Evolutionary conservation across 768 basidiomycete species (phyloP).

Genomic region (Saitozyma podzolica): DNA sequence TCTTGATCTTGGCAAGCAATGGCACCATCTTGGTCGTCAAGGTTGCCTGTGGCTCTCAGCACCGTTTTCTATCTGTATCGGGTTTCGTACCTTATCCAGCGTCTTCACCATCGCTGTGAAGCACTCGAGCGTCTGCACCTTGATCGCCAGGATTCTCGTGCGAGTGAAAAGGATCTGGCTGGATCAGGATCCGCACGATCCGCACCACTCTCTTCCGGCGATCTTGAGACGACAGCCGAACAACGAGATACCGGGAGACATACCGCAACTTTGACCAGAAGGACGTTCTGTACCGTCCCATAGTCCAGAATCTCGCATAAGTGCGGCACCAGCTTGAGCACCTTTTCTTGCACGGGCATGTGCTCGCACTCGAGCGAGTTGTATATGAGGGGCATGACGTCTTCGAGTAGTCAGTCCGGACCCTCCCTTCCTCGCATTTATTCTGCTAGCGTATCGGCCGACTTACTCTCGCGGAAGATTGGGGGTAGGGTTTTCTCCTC

Average conservation of each 20-base stretch:
- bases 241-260: constrained; percentile 38
- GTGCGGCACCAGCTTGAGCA: constrained; percentile 75
- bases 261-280: constrained; percentile 92
- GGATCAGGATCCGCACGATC: constrained; percentile 5
- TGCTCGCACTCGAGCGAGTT: constrained; percentile 96
- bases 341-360: constrained; percentile 84
- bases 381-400: constrained; percentile 94
- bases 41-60: constrained; percentile 55
- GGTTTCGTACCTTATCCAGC: constrained; percentile 41
- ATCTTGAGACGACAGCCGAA: background rate
- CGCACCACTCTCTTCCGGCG: background rate
- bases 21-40: constrained; percentile 95
- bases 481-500: constrained; percentile 84
- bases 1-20: constrained; percentile 87
- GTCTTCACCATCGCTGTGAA: constrained; percentile 52
- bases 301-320: constrained; percentile 94
- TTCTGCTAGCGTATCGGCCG: constrained; percentile 1
- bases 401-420: constrained; percentile 54
- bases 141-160: constrained; percentile 84
- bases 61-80: background rate
- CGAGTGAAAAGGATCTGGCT: constrained; percentile 84
- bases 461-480: constrained; percentile 84
- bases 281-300: constrained; percentile 82
- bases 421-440: background rate
- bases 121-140: constrained; percentile 61